These are phyloP conservation scores for Phytophthora uliginosa DNA, from an alignment of 352 stramenopile species.

Conservation along the genomic window DNA sequence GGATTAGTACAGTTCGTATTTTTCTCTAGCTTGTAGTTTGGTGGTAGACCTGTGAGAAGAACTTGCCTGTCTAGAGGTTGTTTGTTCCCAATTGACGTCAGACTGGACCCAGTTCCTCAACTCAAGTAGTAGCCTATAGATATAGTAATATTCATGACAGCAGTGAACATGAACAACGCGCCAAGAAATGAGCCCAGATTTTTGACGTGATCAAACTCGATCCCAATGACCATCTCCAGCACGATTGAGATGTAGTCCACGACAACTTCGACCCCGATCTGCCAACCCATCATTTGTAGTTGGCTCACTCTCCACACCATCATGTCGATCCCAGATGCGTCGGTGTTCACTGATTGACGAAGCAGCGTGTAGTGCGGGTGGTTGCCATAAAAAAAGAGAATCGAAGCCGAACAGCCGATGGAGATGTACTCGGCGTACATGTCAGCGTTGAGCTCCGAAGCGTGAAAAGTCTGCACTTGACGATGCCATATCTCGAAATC, in stretches of 20 bases:
- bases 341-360: not conserved
- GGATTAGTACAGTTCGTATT: too few species aligned
- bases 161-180: slow-evolving; percentile 36
- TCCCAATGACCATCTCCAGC: slow-evolving; percentile 30
- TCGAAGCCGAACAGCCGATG: slow-evolving; percentile 40
- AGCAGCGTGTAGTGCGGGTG: slow-evolving; percentile 44
- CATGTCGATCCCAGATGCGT: not conserved
- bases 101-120: not conserved
- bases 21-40: not conserved
- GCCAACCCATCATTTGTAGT: slow-evolving; percentile 15
- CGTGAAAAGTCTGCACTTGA: slow-evolving; percentile 35
- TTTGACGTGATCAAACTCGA: slow-evolving; percentile 30
- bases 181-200: slow-evolving; percentile 31
- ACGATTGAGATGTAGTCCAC: slow-evolving; percentile 30
- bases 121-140: slow-evolving; percentile 34
- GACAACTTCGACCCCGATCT: slow-evolving; percentile 27
- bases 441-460: slow-evolving; percentile 38
- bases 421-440: slow-evolving; percentile 61
- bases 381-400: slow-evolving; percentile 39
- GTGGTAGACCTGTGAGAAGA: not conserved
- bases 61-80: too few species aligned
- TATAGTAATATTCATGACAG: slow-evolving; percentile 45
- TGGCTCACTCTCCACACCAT: slow-evolving; percentile 13
- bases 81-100: too few species aligned
- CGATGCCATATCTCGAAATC: slow-evolving; percentile 17